Evolutionary conservation across 108 stramenopile species (phyloP), one percentile per base, ranked within the genome.

Genomic region (Nitzschia sp.): DNA sequence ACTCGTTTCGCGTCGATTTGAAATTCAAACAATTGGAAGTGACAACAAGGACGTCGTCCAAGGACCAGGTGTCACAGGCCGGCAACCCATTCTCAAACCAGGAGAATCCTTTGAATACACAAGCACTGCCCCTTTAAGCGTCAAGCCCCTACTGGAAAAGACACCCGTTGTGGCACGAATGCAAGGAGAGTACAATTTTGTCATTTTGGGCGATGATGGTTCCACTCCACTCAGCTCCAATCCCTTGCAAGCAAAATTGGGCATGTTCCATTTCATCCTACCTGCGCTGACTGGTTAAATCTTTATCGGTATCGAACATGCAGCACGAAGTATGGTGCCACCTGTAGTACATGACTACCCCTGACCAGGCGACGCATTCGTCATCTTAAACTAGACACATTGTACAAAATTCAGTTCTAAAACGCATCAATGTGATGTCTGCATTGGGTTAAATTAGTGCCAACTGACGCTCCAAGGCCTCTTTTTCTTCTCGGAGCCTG

Each of bases 81-180:
- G 90, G 15, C 91, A 96, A 53, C 96, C 94, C 1, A 85, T 94
- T n/a, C 77, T 96, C 30, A 92, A 94, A 68, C 93, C 96, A 23
- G 96, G 96, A 11, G 91, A 95, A 69, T 86, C 86, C 57, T 96
- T 95, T 63, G 93, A 95, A 73, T 96, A 96, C 80, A 94, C 92
- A 9, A 84, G 82, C 28, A 92, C 93, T 34, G 93, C 93, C 29
- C 93, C 93, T 5, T 69, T 94, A 69, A 83, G 72, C 27, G 90
- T 91, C 8, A 76, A 83, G 55, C 90, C 93, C 23, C 86, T 88
- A 84, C 56, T 85, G 44, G 88, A 85, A 56, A 88, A 85, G 81
- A 94, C 90, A n/a, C 78, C 87, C 22, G 90, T 89, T n/a, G 86
- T 94, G 15, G 90, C 89, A 32, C 76, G 93, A 15, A 94, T 94